Base-by-base conservation (phyloP, 2,329 filamentous ascomycete species). In the Colletotrichum somersetense region DNA sequence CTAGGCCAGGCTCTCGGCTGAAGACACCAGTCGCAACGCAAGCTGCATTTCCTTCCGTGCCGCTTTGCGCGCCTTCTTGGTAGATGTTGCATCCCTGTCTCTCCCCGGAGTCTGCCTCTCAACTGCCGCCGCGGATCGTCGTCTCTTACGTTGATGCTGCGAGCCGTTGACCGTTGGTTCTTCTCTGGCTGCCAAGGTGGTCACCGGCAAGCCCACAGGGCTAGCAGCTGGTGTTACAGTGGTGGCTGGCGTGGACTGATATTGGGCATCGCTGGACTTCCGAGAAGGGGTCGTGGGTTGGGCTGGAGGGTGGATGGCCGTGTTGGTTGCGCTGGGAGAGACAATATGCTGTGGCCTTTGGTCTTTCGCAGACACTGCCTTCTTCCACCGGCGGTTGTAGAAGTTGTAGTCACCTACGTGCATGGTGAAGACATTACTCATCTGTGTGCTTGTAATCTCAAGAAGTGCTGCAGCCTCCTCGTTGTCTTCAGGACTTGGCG, bases 381-480 rank as follows among this genome's bases (percentile, higher is more conserved):
- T 56, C 35, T 55, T 57, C 5, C n/a, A n/a, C 23, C 44, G 52
- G 10, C 26, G 42, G n/a, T 59, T 53, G 58, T 63, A 66, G 33
- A 61, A 61, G 46, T 71, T 71, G 58, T 66, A 73, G 35, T 50
- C 58, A 10, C 70, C 61, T 23, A 46, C 57, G 42, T 72, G 69
- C 44, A 77, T 46, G 0, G 42, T 20, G 20, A 72, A 72, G 46
- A 68, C 52, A 5, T 46, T 18, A 18, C 35, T 63, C 65, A 26
- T 66, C 7, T 46, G 76, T 78, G 12, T 72, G n/a, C 11, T 40
- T 10, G 65, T 72, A 44, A 72, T 42, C 42, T 63, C 58, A 1
- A 72, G 65, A 6, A 68, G 58, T n/a, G 65, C 65, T 10, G 59
- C 65, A 10, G 58, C 65, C 30, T 68, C 52, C 33, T 72, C 30